Conservation (phyloP, 345 rosid genomes). For the Angophora floribunda region DNA sequence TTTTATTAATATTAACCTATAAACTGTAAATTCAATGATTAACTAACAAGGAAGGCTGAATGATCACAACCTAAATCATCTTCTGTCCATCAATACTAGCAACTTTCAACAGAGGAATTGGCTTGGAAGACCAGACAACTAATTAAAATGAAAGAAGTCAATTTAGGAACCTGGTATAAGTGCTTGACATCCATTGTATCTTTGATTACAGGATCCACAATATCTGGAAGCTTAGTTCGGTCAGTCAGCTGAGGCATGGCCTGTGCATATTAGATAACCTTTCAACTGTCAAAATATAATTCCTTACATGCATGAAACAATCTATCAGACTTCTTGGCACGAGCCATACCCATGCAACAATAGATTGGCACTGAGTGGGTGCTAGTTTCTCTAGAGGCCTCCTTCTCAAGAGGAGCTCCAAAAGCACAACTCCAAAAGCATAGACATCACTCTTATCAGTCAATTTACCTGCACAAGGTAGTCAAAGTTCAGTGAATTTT, state of each 20-base stretch:
- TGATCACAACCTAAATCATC: not conserved
- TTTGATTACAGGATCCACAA: constrained; percentile 73
- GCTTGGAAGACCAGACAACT: not conserved
- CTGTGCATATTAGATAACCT: constrained; percentile 19
- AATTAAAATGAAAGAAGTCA: not conserved
- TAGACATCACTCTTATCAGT: constrained; percentile 98
- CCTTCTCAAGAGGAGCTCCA: constrained; percentile 82
- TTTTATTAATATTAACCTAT: not conserved
- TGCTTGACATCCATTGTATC: constrained; percentile 78
- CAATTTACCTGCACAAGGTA: constrained; percentile 40
- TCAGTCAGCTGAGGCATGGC: constrained; percentile 99
- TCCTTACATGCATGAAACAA: not conserved
- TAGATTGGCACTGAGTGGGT: constrained; percentile 82
- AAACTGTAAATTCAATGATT: not conserved
- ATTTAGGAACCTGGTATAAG: constrained; percentile 68
- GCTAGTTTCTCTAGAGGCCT: constrained; percentile 86
- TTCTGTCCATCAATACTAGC: not conserved
- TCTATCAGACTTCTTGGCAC: not conserved
- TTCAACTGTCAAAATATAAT: not conserved
- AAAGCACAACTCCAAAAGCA: constrained; percentile 92
- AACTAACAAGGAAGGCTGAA: not conserved
- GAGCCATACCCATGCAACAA: constrained; percentile 80
- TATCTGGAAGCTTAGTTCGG: constrained; percentile 74
- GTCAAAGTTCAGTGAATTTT: not conserved
- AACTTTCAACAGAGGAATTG: not conserved